These are phyloP conservation scores for Saccharomycopsis lassenensis DNA, from an alignment of 805 yeast genomes.

Conservation along the genomic window DNA sequence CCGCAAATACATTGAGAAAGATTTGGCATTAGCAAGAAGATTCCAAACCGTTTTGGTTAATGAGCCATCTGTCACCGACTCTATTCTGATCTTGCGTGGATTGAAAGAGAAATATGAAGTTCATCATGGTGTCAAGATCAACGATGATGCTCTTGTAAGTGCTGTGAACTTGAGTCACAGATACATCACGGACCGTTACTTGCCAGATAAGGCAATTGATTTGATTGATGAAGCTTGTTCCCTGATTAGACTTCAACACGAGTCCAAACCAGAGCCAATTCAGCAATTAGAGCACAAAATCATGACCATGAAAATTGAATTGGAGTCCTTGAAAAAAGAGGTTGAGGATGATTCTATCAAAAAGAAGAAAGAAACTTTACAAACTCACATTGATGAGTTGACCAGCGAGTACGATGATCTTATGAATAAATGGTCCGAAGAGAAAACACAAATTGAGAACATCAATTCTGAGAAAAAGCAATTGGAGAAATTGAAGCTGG, in stretches of 20 bases:
- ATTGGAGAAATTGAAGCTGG: slow-evolving; percentile 74
- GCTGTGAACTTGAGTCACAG: slow-evolving; percentile 87
- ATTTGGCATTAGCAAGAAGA: slow-evolving; percentile 89
- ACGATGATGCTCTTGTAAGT: slow-evolving; percentile 86
- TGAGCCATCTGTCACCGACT: slow-evolving; percentile 86
- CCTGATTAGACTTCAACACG: slow-evolving; percentile 87
- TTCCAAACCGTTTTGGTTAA: slow-evolving; percentile 79
- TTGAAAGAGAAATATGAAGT: slow-evolving; percentile 90
- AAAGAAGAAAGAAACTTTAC: slow-evolving; percentile 54
- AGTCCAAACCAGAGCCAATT: slow-evolving; percentile 91
- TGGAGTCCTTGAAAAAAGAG: slow-evolving; percentile 89
- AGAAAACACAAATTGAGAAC: slow-evolving; percentile 62
- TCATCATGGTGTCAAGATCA: slow-evolving; percentile 92
- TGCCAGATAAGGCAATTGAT: slow-evolving; percentile 96
- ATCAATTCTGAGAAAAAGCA: slow-evolving; percentile 73
- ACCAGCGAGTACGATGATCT: slow-evolving; percentile 56
- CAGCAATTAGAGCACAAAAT: slow-evolving; percentile 79
- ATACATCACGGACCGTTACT: slow-evolving; percentile 79
- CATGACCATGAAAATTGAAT: slow-evolving; percentile 90
- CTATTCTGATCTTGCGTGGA: slow-evolving; percentile 87
- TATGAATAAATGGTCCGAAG: slow-evolving; percentile 80
- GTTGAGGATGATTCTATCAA: slow-evolving; percentile 77
- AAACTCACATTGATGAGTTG: slow-evolving; percentile 53
- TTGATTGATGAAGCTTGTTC: slow-evolving; percentile 97
- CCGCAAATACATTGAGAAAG: slow-evolving; percentile 87